These are phyloP conservation scores for Auricularia sp. DNA, from an alignment of 768 basidiomycete species.

Conservation along the genomic window DNA sequence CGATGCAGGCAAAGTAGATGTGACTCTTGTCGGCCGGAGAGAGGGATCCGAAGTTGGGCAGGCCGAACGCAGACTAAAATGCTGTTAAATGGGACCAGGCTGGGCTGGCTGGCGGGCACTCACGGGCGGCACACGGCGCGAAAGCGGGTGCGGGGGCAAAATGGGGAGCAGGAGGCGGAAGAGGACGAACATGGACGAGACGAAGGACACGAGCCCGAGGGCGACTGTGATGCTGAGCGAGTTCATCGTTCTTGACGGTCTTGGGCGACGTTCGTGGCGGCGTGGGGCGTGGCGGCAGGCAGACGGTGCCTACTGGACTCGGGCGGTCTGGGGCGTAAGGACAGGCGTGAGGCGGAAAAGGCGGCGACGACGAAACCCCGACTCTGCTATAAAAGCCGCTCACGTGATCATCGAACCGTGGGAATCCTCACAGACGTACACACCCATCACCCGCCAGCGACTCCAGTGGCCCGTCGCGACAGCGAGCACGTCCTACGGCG, in stretches of 20 bases:
- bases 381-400: neutral
- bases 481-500: too few relatives aligned
- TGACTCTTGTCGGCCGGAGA: conserved; percentile 62
- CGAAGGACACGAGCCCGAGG: conserved; percentile 61
- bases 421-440: neutral
- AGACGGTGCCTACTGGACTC: neutral
- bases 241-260: conserved; percentile 34
- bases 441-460: too few relatives aligned
- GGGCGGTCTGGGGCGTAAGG: conserved; percentile 3
- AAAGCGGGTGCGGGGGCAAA: conserved; percentile 61
- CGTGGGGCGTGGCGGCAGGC: conserved; percentile 6
- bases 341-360: conserved; percentile 1
- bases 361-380: neutral
- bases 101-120: conserved; percentile 17
- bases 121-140: conserved; percentile 65
- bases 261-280: conserved; percentile 4
- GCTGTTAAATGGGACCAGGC: neutral
- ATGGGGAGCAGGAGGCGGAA: conserved; percentile 68
- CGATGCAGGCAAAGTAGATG: conserved; percentile 61
- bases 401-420: neutral
- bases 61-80: conserved; percentile 59
- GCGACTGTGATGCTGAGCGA: conserved; percentile 56
- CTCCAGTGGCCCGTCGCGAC: too few relatives aligned
- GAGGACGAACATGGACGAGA: conserved; percentile 64
- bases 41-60: conserved; percentile 57